phyloP scores from a whole-genome alignment of 768 basidiomycete genomes.

The Dacryopinax primogenitus region DNA sequence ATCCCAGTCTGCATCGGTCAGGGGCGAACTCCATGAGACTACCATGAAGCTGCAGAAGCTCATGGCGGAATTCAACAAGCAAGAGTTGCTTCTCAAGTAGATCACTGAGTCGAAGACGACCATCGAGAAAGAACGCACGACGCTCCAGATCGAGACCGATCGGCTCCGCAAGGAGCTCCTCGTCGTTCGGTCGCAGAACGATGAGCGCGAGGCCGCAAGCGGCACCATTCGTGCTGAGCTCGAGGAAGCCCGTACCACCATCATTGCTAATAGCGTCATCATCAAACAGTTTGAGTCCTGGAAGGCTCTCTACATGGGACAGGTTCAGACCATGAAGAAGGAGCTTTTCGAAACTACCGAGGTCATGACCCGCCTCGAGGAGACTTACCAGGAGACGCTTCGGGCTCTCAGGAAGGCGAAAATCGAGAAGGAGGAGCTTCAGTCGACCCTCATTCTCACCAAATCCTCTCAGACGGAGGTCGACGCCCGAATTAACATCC shows the following conservation, averaged over 20 bases:
- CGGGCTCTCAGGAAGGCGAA: background rate
- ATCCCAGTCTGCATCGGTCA: background rate
- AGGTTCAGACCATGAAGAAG: background rate
- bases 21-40: background rate
- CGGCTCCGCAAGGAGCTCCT: background rate
- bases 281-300: background rate
- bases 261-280: background rate
- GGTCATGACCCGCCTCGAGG: background rate
- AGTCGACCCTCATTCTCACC: background rate
- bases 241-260: background rate
- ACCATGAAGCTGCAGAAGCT: background rate
- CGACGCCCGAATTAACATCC: background rate
- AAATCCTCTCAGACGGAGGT: conserved; percentile 1
- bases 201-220: background rate
- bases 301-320: background rate
- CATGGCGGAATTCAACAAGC: background rate
- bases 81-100: background rate
- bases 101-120: background rate
- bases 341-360: background rate
- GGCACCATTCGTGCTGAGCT: background rate
- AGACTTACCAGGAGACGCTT: background rate
- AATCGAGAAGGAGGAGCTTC: background rate
- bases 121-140: background rate
- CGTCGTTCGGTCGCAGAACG: background rate
- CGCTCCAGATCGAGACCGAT: background rate